These are phyloP conservation scores for Haematococcus lacustris DNA, from an alignment of 139 green algal species.

Conservation along the genomic window DNA sequence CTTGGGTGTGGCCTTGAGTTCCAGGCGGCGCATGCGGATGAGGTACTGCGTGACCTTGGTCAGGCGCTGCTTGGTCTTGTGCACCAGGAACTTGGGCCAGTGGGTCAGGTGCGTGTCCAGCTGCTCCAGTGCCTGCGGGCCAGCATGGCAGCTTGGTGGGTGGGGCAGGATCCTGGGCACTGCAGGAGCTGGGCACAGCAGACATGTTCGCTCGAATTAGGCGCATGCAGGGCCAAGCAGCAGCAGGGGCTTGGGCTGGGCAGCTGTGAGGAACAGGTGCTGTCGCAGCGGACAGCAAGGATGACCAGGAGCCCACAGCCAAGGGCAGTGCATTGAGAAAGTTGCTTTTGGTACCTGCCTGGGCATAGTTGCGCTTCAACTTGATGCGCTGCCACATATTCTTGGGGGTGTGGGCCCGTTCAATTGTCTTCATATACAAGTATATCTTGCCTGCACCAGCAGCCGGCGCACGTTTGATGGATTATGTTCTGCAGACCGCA, in stretches of 20 bases:
- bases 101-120: constrained; percentile 77
- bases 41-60: constrained; percentile 99
- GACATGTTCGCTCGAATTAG: no score
- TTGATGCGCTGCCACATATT: constrained; percentile 93
- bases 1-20: constrained; percentile 69
- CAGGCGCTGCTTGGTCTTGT: constrained; percentile 99
- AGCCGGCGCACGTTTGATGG: no score
- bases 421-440: constrained; percentile 96
- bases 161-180: no score
- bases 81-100: constrained; percentile 97
- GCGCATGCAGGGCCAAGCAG: no score
- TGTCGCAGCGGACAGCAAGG: no score
- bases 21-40: constrained; percentile 89
- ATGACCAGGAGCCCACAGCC: no score
- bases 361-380: constrained; percentile 79
- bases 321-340: no score
- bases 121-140: constrained; percentile 67
- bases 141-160: no score
- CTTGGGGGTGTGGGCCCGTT: constrained; percentile 90
- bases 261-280: no score
- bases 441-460: constrained; percentile 75
- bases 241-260: no score
- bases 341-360: constrained; percentile 4
- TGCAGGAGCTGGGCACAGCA: no score
- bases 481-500: no score